Conservation (phyloP, 2,329 filamentous ascomycete genomes). For the Trichoderma lentiforme region DNA sequence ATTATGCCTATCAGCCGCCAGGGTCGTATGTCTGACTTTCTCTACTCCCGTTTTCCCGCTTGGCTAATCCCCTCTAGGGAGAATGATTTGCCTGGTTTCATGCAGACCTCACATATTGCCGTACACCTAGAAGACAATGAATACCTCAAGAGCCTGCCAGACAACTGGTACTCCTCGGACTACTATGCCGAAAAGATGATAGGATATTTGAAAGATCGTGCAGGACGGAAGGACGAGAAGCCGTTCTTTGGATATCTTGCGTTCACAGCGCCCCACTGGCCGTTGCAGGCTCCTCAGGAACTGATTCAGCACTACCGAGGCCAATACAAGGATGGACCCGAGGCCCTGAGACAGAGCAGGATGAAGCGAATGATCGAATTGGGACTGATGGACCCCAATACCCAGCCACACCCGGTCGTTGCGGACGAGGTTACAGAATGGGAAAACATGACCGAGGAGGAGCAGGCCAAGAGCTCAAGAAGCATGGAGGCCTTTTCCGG, state of each 20-base stretch:
- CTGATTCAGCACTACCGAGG: slow-evolving; percentile 56
- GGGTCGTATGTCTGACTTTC: not conserved
- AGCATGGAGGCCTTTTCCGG: slow-evolving; percentile 62
- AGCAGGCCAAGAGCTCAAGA: slow-evolving; percentile 45
- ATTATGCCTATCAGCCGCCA: slow-evolving; percentile 31
- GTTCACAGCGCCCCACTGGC: slow-evolving; percentile 63
- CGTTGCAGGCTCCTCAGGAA: slow-evolving; percentile 54
- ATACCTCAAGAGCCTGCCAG: not conserved
- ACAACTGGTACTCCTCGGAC: slow-evolving; percentile 33
- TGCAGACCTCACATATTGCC: not conserved
- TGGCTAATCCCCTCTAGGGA: not conserved
- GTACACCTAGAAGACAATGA: not conserved
- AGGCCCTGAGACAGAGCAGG: slow-evolving; percentile 50
- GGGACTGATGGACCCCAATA: slow-evolving; percentile 51
- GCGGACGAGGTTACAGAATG: slow-evolving; percentile 45
- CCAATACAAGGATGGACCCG: slow-evolving; percentile 60
- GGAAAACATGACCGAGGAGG: slow-evolving; percentile 44
- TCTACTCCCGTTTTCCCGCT: not conserved
- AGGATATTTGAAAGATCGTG: slow-evolving; percentile 51
- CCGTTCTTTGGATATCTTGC: slow-evolving; percentile 60
- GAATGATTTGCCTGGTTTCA: not conserved
- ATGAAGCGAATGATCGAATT: slow-evolving; percentile 54
- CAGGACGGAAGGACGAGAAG: slow-evolving; percentile 29
- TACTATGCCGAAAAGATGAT: slow-evolving; percentile 52
- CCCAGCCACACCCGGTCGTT: slow-evolving; percentile 39